Conservation (phyloP, 2,329 filamentous ascomycete species). For the Colletotrichum falcatum region DNA sequence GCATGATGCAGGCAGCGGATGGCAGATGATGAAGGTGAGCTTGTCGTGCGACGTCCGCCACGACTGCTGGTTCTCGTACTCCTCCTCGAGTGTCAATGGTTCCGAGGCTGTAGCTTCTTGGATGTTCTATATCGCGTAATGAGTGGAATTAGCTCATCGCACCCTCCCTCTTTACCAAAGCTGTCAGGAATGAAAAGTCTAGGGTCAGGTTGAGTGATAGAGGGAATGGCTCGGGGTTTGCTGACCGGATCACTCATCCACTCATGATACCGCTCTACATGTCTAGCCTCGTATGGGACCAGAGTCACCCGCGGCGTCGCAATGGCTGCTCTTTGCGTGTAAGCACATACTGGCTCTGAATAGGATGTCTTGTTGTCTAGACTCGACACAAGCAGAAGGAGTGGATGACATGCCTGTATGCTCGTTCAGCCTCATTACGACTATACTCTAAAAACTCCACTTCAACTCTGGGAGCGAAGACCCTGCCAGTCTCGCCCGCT, state of each 20-base stretch:
- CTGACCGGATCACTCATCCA: constrained; percentile 90
- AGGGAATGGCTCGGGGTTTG: neutral
- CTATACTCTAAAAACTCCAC: neutral
- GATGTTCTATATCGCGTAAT: constrained; percentile 66
- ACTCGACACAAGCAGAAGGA: neutral
- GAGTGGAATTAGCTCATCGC: neutral
- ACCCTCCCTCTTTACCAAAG: too few species aligned
- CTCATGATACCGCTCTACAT: constrained; percentile 84
- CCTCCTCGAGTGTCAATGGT: constrained; percentile 80
- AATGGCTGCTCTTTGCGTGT: constrained; percentile 65
- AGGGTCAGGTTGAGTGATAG: neutral
- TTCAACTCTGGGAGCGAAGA: constrained; percentile 1
- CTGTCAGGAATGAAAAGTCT: neutral
- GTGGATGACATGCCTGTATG: constrained; percentile 51
- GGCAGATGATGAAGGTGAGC: constrained; percentile 89
- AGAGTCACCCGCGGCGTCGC: constrained; percentile 75
- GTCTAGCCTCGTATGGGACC: constrained; percentile 84
- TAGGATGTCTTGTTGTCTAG: neutral
- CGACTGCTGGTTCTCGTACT: constrained; percentile 90
- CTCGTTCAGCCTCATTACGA: constrained; percentile 59
- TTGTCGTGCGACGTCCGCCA: constrained; percentile 89
- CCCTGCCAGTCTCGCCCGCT: constrained; percentile 10
- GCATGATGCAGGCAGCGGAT: constrained; percentile 50
- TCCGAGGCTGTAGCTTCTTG: constrained; percentile 90
- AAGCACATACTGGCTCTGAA: neutral